A percentile compares a stretch with the other conserved stretches of the same genome.
Conservation (phyloP, 768 basidiomycete genomes). For the Lactarius akahatsu region DNA sequence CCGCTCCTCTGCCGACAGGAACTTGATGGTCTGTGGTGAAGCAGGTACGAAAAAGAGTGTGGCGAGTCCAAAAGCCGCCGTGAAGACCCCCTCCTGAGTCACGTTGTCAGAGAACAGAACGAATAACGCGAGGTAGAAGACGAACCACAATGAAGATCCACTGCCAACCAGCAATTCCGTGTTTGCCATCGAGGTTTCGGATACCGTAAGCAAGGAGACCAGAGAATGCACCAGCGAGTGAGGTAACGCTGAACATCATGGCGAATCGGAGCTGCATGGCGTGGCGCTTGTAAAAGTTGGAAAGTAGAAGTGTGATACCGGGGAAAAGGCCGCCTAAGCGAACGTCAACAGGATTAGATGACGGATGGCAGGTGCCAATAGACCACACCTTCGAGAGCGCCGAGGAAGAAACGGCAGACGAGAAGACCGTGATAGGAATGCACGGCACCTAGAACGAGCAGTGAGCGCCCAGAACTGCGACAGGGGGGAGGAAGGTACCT, state of each 20-base stretch:
- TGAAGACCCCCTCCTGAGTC: slow-evolving; percentile 57
- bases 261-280: slow-evolving; percentile 37
- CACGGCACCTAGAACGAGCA: slow-evolving; percentile 42
- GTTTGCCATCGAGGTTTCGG: slow-evolving; percentile 51
- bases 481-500: slow-evolving; percentile 39
- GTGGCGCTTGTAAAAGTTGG: slow-evolving; percentile 33
- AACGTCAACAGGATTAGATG: neutral
- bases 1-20: slow-evolving; percentile 52
- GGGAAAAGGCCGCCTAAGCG: slow-evolving; percentile 45
- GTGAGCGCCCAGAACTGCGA: neutral
- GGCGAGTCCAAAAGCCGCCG: slow-evolving; percentile 52
- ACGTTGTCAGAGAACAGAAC: neutral
- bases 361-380: neutral
- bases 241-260: slow-evolving; percentile 46
- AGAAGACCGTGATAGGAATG: slow-evolving; percentile 53
- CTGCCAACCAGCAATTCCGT: slow-evolving; percentile 56
- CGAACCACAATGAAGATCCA: slow-evolving; percentile 63
- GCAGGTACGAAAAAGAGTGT: slow-evolving; percentile 52
- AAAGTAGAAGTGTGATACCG: slow-evolving; percentile 32
- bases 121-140: neutral
- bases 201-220: slow-evolving; percentile 63
- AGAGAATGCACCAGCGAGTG: slow-evolving; percentile 57
- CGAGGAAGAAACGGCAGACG: slow-evolving; percentile 49
- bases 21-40: slow-evolving; percentile 45
- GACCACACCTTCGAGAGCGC: slow-evolving; percentile 54